These are phyloP conservation scores for Petrea volubilis DNA, from an alignment of 257 asterid species.

Conservation along the genomic window DNA sequence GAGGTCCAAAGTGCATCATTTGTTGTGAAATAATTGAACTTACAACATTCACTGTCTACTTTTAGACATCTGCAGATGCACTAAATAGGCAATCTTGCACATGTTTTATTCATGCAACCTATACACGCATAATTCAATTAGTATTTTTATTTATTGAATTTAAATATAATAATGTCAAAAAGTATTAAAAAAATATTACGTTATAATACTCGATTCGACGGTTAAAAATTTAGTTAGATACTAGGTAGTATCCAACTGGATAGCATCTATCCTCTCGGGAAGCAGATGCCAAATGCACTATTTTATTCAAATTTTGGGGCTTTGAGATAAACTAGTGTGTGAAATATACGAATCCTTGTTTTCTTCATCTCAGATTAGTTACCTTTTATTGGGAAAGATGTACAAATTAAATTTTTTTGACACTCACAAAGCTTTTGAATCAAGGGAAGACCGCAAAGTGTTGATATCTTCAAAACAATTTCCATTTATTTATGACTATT, in stretches of 20 bases:
- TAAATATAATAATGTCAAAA: no score
- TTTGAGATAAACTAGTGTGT: background rate
- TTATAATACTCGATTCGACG: no score
- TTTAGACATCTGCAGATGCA: constrained; percentile 18
- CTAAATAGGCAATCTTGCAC: constrained; percentile 22
- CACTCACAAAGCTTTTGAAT: constrained; percentile 25
- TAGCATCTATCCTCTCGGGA: no score
- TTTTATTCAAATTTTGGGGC: no score
- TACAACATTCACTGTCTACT: constrained; percentile 21
- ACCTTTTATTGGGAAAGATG: constrained; percentile 13
- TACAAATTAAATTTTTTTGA: constrained; percentile 18
- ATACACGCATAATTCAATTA: no score
- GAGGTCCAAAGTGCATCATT: constrained; percentile 16
- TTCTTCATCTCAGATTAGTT: constrained; percentile 1
- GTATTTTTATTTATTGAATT: no score
- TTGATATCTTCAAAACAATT: constrained; percentile 16
- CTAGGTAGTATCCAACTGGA: no score
- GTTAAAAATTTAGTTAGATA: no score
- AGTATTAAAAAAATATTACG: no score
- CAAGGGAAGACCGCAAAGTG: constrained; percentile 34
- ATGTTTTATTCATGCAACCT: background rate
- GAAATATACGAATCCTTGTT: background rate
- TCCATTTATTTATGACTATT: background rate
- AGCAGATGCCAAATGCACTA: no score
- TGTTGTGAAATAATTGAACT: background rate